A percentile compares a stretch with the other conserved stretches of the same genome.
Conservation (phyloP, 2,329 filamentous ascomycete species). For the Simplicillium sp. region DNA sequence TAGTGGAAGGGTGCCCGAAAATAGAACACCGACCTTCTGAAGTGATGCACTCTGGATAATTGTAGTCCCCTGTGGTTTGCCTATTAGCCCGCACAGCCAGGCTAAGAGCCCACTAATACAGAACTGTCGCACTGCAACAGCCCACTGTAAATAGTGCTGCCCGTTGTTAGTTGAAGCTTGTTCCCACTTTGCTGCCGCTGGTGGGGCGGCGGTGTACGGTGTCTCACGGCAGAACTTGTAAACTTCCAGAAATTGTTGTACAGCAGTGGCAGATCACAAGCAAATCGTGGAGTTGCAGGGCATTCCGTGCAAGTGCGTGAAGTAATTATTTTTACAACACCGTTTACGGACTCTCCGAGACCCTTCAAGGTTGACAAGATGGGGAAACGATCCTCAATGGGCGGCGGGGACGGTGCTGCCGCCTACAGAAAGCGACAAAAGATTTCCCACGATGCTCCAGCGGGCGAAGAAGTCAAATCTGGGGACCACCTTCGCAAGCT, state of each 20-base stretch:
- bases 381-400: conserved; percentile 33
- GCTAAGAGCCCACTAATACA: too few relatives aligned
- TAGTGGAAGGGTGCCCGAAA: too few relatives aligned
- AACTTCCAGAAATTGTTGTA: conserved; percentile 17
- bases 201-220: conserved; percentile 22
- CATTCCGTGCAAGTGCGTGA: too few relatives aligned
- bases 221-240: conserved; percentile 23
- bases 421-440: conserved; percentile 44
- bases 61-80: too few relatives aligned
- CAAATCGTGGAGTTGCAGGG: conserved; percentile 2
- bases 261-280: conserved; percentile 6
- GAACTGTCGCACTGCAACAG: too few relatives aligned
- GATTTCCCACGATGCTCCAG: conserved; percentile 45
- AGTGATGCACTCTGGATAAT: too few relatives aligned
- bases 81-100: too few relatives aligned
- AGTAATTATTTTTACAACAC: too few relatives aligned
- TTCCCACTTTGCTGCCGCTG: conserved; percentile 10
- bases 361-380: conserved; percentile 17
- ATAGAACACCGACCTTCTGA: too few relatives aligned
- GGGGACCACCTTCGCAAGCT: conserved; percentile 59
- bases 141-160: too few relatives aligned
- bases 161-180: too few relatives aligned
- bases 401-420: conserved; percentile 25
- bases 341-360: not conserved
- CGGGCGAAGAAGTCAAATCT: conserved; percentile 52